These are phyloP conservation scores for Gossypium raimondii DNA, from an alignment of 345 rosid species.

Conservation along the genomic window DNA sequence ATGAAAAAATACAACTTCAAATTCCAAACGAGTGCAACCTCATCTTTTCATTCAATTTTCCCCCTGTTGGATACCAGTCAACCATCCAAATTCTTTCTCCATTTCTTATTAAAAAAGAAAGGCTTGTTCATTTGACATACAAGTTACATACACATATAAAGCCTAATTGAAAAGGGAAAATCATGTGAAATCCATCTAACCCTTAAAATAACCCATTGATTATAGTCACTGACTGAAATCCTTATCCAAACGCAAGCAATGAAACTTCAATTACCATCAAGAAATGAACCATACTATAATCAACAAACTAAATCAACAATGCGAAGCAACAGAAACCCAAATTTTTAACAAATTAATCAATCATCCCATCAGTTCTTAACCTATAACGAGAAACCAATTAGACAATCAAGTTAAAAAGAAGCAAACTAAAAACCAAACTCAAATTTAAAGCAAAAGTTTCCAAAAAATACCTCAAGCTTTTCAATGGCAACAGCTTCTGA, in stretches of 20 bases:
- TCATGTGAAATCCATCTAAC: background rate
- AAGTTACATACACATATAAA: background rate
- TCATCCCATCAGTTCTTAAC: slow-evolving; percentile 3
- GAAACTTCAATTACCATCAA: background rate
- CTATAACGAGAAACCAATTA: slow-evolving; percentile 8
- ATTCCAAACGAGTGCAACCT: background rate
- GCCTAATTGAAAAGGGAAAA: background rate
- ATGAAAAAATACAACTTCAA: background rate
- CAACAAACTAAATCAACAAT: slow-evolving; percentile 21
- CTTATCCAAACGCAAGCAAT: slow-evolving; percentile 1
- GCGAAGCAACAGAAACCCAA: slow-evolving; percentile 33
- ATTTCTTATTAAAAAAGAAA: background rate
- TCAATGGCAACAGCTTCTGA: slow-evolving; percentile 60
- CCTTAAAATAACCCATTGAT: background rate
- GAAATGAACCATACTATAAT: background rate
- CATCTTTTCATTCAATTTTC: background rate
- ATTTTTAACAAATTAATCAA: slow-evolving; percentile 10
- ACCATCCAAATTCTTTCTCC: background rate
- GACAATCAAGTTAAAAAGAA: slow-evolving; percentile 6
- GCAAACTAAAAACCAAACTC: background rate
- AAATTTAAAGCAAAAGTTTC: background rate
- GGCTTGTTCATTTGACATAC: background rate
- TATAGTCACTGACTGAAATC: background rate
- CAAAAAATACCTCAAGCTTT: slow-evolving; percentile 58
- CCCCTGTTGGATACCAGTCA: background rate